Evolutionary conservation across 306 rosid genomes (phyloP).

Genomic region (Cucurbita maxima): DNA sequence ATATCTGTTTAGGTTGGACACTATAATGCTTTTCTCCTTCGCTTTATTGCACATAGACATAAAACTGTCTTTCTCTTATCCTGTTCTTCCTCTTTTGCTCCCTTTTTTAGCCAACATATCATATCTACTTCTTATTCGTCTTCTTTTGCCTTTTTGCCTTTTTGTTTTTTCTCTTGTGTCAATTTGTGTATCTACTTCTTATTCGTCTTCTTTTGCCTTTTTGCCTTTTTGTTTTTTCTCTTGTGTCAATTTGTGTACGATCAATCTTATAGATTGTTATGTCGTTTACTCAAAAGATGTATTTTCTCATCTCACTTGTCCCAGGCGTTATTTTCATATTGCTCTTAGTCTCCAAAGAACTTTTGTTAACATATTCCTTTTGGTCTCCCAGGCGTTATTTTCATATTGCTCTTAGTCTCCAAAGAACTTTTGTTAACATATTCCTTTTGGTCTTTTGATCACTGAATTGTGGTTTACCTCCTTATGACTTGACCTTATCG

Average conservation of each 20-base stretch:
- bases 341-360: background rate
- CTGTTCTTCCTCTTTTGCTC: background rate
- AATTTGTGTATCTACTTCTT: background rate
- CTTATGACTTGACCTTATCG: background rate
- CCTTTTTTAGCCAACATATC: background rate
- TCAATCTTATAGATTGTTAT: background rate
- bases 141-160: too few relatives aligned
- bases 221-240: too few relatives aligned
- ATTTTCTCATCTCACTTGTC: background rate
- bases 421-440: background rate
- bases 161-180: too few relatives aligned
- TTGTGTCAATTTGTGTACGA: background rate
- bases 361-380: background rate
- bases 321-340: background rate
- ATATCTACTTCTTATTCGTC: background rate
- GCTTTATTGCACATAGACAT: background rate
- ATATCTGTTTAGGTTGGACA: background rate
- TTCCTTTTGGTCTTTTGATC: background rate
- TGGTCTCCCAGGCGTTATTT: background rate
- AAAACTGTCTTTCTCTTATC: background rate
- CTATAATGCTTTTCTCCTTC: background rate
- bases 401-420: background rate
- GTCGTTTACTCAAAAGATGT: background rate
- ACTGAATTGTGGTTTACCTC: background rate
- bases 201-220: background rate